Evolutionary conservation across 2,329 filamentous ascomycete genomes (phyloP).

Genomic region (Xylaria hypoxylon): DNA sequence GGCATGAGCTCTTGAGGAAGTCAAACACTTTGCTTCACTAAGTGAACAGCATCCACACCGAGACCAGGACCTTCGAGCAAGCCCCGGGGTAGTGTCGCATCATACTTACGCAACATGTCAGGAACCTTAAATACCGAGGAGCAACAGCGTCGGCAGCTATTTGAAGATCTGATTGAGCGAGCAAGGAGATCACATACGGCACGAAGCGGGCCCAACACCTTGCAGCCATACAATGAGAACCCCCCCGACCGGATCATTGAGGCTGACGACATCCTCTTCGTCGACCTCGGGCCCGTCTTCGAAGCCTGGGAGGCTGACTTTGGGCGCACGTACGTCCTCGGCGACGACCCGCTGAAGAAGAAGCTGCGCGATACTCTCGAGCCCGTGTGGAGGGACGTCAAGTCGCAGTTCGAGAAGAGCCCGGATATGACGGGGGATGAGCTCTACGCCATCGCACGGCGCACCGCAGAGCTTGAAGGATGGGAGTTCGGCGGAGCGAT

Average conservation of each 20-base stretch:
- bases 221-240: conserved; percentile 61
- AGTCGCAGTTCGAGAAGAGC: conserved; percentile 53
- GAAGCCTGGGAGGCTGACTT: conserved; percentile 66
- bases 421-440: conserved; percentile 61
- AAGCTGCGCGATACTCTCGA: conserved; percentile 59
- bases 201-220: conserved; percentile 62
- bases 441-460: conserved; percentile 58
- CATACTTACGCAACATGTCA: conserved; percentile 13
- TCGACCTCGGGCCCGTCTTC: conserved; percentile 65
- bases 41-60: too few relatives aligned
- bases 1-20: conserved; percentile 11
- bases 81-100: not conserved
- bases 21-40: not conserved
- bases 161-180: conserved; percentile 61
- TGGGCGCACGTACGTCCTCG: conserved; percentile 64
- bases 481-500: conserved; percentile 59
- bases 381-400: conserved; percentile 60
- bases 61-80: not conserved
- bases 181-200: conserved; percentile 65
- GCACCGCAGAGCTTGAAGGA: conserved; percentile 54
- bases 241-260: conserved; percentile 61
- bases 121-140: conserved; percentile 18
- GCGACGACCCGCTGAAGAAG: conserved; percentile 58
- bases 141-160: conserved; percentile 52
- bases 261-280: conserved; percentile 62